Evolutionary conservation across 371 early-diverging fungal species (phyloP).

Genomic region (Rhizopus stolonifer): DNA sequence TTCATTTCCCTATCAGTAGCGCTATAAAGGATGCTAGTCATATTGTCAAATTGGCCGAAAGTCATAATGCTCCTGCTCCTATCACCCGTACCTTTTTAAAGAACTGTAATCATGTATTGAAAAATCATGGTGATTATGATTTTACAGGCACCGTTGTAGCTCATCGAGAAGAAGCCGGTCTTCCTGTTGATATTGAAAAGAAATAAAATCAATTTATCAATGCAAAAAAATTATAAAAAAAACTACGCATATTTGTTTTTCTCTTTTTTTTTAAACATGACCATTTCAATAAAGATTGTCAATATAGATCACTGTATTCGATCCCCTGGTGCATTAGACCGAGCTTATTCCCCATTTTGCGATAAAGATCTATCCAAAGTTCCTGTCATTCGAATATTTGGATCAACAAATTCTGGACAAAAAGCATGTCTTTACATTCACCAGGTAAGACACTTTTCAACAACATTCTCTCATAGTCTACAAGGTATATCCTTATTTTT

Average conservation of each 20-base stretch:
- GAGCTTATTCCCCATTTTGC: conserved; percentile 39
- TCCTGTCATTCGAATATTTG: conserved; percentile 84
- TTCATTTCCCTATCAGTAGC: conserved; percentile 30
- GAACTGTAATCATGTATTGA: conserved; percentile 20
- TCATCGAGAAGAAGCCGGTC: neutral
- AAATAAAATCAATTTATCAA: neutral
- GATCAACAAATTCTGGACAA: conserved; percentile 70
- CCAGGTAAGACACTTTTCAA: conserved; percentile 55
- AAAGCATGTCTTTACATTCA: conserved; percentile 82
- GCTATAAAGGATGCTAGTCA: conserved; percentile 42
- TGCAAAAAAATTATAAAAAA: too few relatives aligned
- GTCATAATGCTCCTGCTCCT: conserved; percentile 21
- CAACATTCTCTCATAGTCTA: too few relatives aligned
- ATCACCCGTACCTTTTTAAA: conserved; percentile 29
- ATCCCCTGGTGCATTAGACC: conserved; percentile 57
- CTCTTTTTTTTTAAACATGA: conserved; percentile 9
- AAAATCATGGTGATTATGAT: conserved; percentile 37
- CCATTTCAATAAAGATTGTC: conserved; percentile 58
- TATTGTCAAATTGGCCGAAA: conserved; percentile 34
- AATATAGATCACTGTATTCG: conserved; percentile 65
- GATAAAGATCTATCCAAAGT: conserved; percentile 48
- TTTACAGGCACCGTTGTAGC: conserved; percentile 32
- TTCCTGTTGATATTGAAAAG: neutral
- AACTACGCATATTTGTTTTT: neutral
- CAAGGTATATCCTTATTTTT: conserved; percentile 80